A percentile compares a stretch with the other conserved stretches of the same genome.
phyloP scores from a whole-genome alignment of 1,284 basidiomycete species.

The Trichosporon sp. region DNA sequence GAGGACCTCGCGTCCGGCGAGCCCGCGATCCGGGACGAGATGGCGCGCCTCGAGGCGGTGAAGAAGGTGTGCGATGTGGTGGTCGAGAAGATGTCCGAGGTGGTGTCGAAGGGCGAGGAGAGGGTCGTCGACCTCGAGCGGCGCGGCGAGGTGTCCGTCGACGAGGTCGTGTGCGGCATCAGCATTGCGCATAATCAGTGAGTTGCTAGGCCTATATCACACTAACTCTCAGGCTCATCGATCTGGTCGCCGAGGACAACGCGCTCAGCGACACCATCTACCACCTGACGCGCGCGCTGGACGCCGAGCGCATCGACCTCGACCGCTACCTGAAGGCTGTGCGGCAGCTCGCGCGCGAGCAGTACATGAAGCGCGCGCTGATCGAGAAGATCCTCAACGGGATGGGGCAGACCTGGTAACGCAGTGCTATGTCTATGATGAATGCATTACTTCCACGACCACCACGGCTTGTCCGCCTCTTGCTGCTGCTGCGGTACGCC shows the following conservation, averaged over 20 bases:
- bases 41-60: conserved; percentile 91
- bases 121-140: conserved; percentile 65
- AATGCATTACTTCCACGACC: conserved; percentile 3
- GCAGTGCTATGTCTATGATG: background rate
- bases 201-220: conserved; percentile 43
- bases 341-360: conserved; percentile 82
- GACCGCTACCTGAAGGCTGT: conserved; percentile 86
- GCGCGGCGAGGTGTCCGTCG: conserved; percentile 60
- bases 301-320: conserved; percentile 84
- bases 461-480: background rate
- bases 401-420: conserved; percentile 56
- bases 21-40: conserved; percentile 92
- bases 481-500: background rate
- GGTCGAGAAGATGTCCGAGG: conserved; percentile 60
- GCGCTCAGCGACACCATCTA: conserved; percentile 98
- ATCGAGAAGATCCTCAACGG: conserved; percentile 77
- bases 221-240: conserved; percentile 65
- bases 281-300: conserved; percentile 89
- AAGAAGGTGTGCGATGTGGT: conserved; percentile 81
- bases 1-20: conserved; percentile 79
- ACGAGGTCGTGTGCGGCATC: conserved; percentile 91
- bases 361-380: conserved; percentile 69
- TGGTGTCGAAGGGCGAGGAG: conserved; percentile 62
- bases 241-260: conserved; percentile 96
- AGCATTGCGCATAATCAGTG: conserved; percentile 94